Base-by-base conservation (phyloP, 2,329 filamentous ascomycete species). In the Botrytis byssoidea region DNA sequence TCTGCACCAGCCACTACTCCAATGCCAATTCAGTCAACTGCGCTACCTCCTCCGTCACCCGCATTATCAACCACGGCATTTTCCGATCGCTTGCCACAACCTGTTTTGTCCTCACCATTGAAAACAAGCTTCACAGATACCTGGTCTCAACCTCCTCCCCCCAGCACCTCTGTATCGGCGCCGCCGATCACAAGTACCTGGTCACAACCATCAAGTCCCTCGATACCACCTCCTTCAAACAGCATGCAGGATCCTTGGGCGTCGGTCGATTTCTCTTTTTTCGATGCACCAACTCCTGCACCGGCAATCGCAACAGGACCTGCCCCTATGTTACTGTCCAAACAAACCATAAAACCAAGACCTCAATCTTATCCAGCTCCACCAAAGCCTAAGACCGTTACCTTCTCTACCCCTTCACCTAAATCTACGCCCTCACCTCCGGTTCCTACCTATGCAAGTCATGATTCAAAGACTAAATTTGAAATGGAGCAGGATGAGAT, bases 251-350 rank as follows among this genome's bases (percentile, higher is more conserved):
- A 82, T 74, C 78, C 81, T 16, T 82, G 82, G 82, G 79, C 80
- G 20, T 79, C 77, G 42, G 80, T 77, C 37, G 82, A 83, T 76
- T 81, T 83, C 73, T 83, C 82, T 29, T 79, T 83, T 64, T 83
- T 83, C 66, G 81, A 83, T 18, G 64, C 70, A 42, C 46, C 70
- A 64, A n/a, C 55, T 35, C 32, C 73, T 25, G 40, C 57, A 25
- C 35, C 37, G 18, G 12, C 25, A 29, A 20, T 57, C 14, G 51
- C 14, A 57, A 57, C 51, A 29, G n/a, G 14, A 29, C 14, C 60
- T 72, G 29, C 35, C 44, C 40, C 70, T 40, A 35, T 10, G 22
- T 67, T 46, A 25, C 35, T 65, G 32, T 42, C 70, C 22, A 65
- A 29, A 51, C n/a, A 29, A 37, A 60, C 48, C 44, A 63, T 61